phyloP scores from a whole-genome alignment of 306 rosid species.

The Morella rubra region DNA sequence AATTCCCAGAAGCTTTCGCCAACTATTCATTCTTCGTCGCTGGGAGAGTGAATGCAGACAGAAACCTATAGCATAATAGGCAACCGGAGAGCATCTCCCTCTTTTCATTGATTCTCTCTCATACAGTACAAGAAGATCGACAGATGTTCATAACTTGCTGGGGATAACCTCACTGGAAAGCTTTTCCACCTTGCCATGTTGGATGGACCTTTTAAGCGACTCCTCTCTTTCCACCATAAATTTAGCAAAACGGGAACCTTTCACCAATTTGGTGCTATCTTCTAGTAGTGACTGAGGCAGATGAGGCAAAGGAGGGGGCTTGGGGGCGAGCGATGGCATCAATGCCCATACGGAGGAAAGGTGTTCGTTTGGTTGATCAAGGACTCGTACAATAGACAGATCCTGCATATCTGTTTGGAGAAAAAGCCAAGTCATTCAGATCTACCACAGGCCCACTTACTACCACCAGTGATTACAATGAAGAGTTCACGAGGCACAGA shows the following conservation, averaged over 20 bases:
- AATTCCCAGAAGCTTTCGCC: neutral
- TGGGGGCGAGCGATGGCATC: constrained; percentile 68
- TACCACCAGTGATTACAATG: neutral
- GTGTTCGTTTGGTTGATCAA: constrained; percentile 63
- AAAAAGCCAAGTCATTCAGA: constrained; percentile 25
- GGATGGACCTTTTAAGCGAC: constrained; percentile 41
- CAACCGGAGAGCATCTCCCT: neutral
- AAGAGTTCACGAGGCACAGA: neutral
- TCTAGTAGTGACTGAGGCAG: constrained; percentile 40
- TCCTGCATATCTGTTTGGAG: constrained; percentile 58
- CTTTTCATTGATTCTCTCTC: constrained; percentile 16
- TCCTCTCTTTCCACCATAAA: constrained; percentile 72
- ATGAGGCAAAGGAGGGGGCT: constrained; percentile 47
- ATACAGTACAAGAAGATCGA: constrained; percentile 9
- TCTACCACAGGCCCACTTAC: neutral
- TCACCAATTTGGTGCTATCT: constrained; percentile 42
- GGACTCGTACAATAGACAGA: constrained; percentile 51
- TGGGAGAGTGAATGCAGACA: constrained; percentile 7
- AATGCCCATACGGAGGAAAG: constrained; percentile 84
- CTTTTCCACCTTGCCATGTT: constrained; percentile 37
- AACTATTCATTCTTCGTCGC: neutral
- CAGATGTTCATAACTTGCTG: constrained; percentile 68
- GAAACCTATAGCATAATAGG: neutral
- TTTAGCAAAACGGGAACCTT: constrained; percentile 79
- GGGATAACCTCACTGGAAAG: constrained; percentile 38